Evolutionary conservation across 208 protist genomes (phyloP), one percentile per base, ranked within the genome.

Genomic region (Trypanosoma scelopori): DNA sequence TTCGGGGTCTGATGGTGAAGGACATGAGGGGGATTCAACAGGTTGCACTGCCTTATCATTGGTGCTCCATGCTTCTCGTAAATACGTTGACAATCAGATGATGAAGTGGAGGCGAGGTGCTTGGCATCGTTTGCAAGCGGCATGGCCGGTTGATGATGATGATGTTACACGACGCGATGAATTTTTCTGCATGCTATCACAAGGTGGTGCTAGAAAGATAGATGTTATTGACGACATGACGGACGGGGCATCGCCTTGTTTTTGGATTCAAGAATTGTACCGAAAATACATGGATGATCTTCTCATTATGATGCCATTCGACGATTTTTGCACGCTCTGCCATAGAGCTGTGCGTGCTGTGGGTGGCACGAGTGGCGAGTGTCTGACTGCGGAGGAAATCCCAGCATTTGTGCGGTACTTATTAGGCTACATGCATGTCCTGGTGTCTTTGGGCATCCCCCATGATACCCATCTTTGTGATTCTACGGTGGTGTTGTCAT

Each of bases 401-500:
- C 59, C 42, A 2, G 18, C 18, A 39, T 55, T 65, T 43, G 3
- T 65, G 46, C 47, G 59, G 16, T 65, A 65, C 15, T 41, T 65
- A 27, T 37, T 55, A 18, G 47, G 47, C 11, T 65, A 65, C 20
- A 55, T 43, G 20, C 28, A 53, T 9, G 59, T 55, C 2, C 23
- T 65, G 15, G 20, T 42, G 6, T 55, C 39, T 11, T 51, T 55
- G 25, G 59, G 45, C 32, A 25, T 25, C 7, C 16, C 30, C 4
- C 45, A 47, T 37, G 11, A 65, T 42, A 9, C 5, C 28, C 13
- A 9, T 16, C 9, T 20, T 41, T 39, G 32, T 37, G 30, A 35
- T 46, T 13, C 0, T 6, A 27, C 15, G n/a, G 18, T 22, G 9
- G 18, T 25, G 28, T 5, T 41, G 15, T 25, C 55, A 55, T 25